phyloP scores from a whole-genome alignment of 148 eudicot species.

The Drosera capensis region DNA sequence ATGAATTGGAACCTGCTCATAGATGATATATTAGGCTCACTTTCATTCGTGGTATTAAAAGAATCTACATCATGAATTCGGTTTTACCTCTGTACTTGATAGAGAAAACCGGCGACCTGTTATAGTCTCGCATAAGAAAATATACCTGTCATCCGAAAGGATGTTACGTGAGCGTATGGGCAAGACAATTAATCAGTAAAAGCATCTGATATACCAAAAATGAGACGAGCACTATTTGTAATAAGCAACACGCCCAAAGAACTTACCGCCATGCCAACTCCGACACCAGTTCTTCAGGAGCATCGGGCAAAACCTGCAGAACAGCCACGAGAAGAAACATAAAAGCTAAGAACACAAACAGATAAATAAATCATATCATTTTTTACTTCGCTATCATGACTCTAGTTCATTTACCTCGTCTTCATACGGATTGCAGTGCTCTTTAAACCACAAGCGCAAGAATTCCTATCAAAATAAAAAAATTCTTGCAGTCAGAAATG shows the following conservation, averaged over 20 bases:
- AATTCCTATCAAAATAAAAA: conserved; percentile 48
- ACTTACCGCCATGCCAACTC: conserved; percentile 93
- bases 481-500: neutral
- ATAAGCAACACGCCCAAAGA: neutral
- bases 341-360: neutral
- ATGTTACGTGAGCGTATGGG: neutral
- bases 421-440: conserved; percentile 81
- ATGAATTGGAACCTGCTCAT: conserved; percentile 59
- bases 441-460: conserved; percentile 88
- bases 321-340: neutral
- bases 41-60: neutral
- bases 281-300: conserved; percentile 83
- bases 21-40: neutral
- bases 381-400: neutral
- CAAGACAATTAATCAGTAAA: neutral
- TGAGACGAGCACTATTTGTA: neutral
- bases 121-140: conserved; percentile 74
- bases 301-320: conserved; percentile 70
- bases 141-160: conserved; percentile 44
- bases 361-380: neutral
- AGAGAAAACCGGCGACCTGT: conserved; percentile 65
- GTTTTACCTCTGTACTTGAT: conserved; percentile 38
- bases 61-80: neutral
- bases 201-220: neutral
- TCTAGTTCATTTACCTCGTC: conserved; percentile 44